These are phyloP conservation scores for Anthostomella pinea DNA, from an alignment of 2,329 filamentous ascomycete genomes.

Conservation along the genomic window DNA sequence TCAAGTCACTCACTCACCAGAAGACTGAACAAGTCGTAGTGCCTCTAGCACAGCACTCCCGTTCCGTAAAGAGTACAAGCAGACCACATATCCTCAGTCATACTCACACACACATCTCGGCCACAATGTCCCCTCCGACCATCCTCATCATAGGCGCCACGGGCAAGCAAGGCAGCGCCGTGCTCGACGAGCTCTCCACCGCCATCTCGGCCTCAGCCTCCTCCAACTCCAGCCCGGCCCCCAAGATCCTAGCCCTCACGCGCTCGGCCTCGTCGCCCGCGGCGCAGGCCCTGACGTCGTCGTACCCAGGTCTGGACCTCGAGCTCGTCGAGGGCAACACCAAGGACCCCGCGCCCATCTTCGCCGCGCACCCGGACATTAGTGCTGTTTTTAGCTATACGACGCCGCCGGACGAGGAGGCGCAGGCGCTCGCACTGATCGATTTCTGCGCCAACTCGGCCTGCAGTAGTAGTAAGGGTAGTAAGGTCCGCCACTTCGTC, in stretches of 20 bases:
- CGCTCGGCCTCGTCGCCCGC: constrained; percentile 28
- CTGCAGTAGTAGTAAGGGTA: no score
- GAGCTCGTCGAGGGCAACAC: constrained; percentile 35
- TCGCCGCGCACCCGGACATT: constrained; percentile 31
- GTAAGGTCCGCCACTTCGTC: no score
- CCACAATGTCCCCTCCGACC: constrained; percentile 11
- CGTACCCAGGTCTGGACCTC: constrained; percentile 25
- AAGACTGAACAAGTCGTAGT: no score
- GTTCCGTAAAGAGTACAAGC: no score
- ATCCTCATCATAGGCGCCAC: constrained; percentile 38
- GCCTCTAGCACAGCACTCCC: no score
- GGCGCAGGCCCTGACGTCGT: constrained; percentile 24
- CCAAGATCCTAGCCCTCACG: constrained; percentile 34
- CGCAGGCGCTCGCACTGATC: constrained; percentile 35
- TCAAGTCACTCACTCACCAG: no score
- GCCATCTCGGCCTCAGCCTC: constrained; percentile 14
- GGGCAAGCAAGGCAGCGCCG: constrained; percentile 34
- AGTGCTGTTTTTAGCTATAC: constrained; percentile 35
- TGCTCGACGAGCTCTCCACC: constrained; percentile 25
- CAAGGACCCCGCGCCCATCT: constrained; percentile 31
- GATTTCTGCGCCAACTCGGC: no score
- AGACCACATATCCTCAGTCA: not conserved
- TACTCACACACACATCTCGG: constrained; percentile 13
- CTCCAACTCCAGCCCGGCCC: constrained; percentile 20
- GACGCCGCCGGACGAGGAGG: constrained; percentile 30